Percentiles rank a stretch among this genome's conserved stretches.
Conservation (phyloP, 2,329 filamentous ascomycete species). For the Sclerotinia sclerotiorum region DNA sequence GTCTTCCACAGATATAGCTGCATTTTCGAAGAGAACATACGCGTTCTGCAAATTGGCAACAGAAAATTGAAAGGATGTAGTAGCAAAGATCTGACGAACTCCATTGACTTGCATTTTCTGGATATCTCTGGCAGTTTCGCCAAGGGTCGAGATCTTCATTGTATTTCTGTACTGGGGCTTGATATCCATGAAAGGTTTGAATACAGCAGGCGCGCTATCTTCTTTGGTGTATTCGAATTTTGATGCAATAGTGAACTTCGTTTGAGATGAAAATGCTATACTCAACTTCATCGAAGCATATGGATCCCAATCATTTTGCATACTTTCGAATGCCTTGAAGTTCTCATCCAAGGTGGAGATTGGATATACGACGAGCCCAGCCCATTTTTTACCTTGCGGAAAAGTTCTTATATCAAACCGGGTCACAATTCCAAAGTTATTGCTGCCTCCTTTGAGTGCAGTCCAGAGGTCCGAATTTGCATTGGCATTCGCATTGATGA, state of each 20-base stretch:
- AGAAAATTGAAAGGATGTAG: neutral
- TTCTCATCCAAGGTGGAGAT: neutral
- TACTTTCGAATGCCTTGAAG: neutral
- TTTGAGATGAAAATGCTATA: neutral
- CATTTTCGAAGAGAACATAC: neutral
- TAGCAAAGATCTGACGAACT: neutral
- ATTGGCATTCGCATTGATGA: slow-evolving; percentile 45
- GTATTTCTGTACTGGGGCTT: slow-evolving; percentile 1
- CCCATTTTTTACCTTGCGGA: slow-evolving; percentile 26
- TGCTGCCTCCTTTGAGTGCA: slow-evolving; percentile 53
- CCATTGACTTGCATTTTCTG: slow-evolving; percentile 5
- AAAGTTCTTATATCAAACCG: slow-evolving; percentile 47
- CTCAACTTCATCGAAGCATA: slow-evolving; percentile 3
- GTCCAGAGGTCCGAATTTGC: slow-evolving; percentile 51
- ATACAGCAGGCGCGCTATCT: neutral
- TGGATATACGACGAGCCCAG: slow-evolving; percentile 13
- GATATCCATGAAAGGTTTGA: slow-evolving; percentile 9
- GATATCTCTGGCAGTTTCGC: neutral
- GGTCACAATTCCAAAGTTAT: slow-evolving; percentile 49
- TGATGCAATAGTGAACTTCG: neutral
- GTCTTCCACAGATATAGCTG: neutral
- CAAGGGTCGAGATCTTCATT: neutral
- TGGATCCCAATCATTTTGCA: slow-evolving; percentile 1
- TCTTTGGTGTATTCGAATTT: slow-evolving; percentile 3
- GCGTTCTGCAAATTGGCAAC: neutral